These are phyloP conservation scores for Cicer yamashitae DNA, from an alignment of 306 rosid genomes.

Conservation along the genomic window DNA sequence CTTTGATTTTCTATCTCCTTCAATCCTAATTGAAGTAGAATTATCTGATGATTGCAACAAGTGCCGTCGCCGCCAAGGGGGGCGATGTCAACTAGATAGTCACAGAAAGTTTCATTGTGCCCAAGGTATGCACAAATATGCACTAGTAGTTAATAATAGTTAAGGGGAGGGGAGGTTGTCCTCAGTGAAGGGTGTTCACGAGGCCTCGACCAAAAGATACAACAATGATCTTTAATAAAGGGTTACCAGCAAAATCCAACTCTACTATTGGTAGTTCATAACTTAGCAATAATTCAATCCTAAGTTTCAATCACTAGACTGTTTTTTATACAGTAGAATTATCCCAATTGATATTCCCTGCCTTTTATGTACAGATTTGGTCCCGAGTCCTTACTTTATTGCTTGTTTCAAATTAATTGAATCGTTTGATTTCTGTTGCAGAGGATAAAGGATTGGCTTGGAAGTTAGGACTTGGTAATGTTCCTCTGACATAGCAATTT, in stretches of 20 bases:
- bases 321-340: neutral
- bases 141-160: neutral
- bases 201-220: neutral
- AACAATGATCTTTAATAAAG: neutral
- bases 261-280: neutral
- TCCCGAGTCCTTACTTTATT: neutral
- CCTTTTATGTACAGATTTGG: neutral
- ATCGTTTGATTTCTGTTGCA: constrained; percentile 13
- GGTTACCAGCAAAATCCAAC: neutral
- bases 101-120: constrained; percentile 11
- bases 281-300: neutral
- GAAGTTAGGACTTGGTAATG: constrained; percentile 45
- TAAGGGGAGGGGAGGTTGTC: neutral
- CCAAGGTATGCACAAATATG: constrained; percentile 32
- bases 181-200: neutral
- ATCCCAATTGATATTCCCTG: neutral
- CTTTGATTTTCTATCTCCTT: constrained; percentile 16
- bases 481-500: neutral
- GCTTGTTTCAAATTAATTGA: neutral
- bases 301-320: neutral
- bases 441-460: constrained; percentile 6
- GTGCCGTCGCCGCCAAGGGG: constrained; percentile 10
- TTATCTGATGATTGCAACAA: constrained; percentile 26
- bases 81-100: constrained; percentile 37
- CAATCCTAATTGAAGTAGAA: neutral